A percentile compares a stretch with the other conserved stretches of the same genome.
Evolutionary conservation across 768 basidiomycete genomes (phyloP).

Genomic region (Rhodotorula graminis): DNA sequence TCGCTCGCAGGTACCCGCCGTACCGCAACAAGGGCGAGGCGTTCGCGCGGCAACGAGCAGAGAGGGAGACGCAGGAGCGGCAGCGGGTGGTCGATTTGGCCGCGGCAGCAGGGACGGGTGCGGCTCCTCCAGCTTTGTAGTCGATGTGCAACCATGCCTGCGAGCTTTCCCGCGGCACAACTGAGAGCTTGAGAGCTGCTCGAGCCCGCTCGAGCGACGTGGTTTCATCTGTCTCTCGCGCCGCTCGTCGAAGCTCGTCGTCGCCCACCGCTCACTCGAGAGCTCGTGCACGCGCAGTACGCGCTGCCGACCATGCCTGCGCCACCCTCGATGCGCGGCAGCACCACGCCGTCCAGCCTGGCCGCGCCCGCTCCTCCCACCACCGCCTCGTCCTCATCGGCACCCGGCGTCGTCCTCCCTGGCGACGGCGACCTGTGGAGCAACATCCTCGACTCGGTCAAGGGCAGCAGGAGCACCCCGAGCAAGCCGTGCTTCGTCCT

Average conservation of each 20-base stretch:
- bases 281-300: no score
- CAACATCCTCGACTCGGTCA: conserved; percentile 82
- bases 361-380: background rate
- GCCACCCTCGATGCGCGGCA: no score
- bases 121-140: background rate
- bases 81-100: background rate
- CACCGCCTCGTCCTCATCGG: background rate
- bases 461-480: conserved; percentile 70
- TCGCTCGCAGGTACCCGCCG: background rate
- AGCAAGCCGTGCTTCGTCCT: conserved; percentile 83
- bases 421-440: conserved; percentile 72
- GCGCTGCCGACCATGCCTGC: background rate
- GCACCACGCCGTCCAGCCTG: no score
- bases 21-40: background rate
- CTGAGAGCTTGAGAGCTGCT: no score
- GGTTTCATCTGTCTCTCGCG: no score
- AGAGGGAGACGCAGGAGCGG: background rate
- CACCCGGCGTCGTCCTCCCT: background rate
- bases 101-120: background rate
- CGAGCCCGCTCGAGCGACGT: no score
- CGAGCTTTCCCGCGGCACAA: no score
- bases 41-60: background rate
- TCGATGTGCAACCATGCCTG: background rate
- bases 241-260: no score
- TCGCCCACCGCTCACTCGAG: no score